Evolutionary conservation across 192 early-diverging fungal genomes (phyloP), one percentile per base, ranked within the genome.

Genomic region (Lunasporangiospora selenospora): DNA sequence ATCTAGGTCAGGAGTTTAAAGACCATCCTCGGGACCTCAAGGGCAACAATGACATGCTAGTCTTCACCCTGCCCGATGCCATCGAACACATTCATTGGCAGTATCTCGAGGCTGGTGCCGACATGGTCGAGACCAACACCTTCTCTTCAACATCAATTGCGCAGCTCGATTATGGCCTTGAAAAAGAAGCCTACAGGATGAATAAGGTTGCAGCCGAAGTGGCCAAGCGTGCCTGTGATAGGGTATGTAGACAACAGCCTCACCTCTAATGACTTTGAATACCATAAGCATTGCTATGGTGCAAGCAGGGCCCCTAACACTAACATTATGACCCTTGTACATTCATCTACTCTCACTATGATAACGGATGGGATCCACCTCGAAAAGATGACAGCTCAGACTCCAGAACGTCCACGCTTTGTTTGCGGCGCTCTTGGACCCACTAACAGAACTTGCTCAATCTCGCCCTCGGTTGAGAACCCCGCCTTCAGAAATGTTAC

Each of bases 51-150:
- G 96, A 98, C 73, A 76, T 98, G 78, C 81, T 98, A 64, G 93
- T 93, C 16, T 75, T 98, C 31, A 96, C 96, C 2, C 89, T 92
- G 75, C 92, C 95, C 42, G 87, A 96, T 53, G 87, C 90, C 16
- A 92, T 98, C 63, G 89, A 93, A 66, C 77, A 80, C 30, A 98
- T 98, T 75, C 96, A 98, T 83, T 83, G 85, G 56, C 80, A 90
- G 75, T 98, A 98, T 78, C 79, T 98, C 29, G 85, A 91, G 34
- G 92, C 96, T 26, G 96, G 96, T 13, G 79, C 93, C 7, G 96
- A 98, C 69, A 88, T 98, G 80, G 79, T 98, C 42, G 96, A 96
- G 78, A 96, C 96, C 33, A 98, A 98, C 81, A 96, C 96, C n/a
- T 98, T 98, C 82, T 90, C 89, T 23, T 86, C 86, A 6, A 96